Evolutionary conservation across 2,329 filamentous ascomycete species (phyloP), one percentile per base, ranked within the genome.

Genomic region (Lachnellula subtilissima): DNA sequence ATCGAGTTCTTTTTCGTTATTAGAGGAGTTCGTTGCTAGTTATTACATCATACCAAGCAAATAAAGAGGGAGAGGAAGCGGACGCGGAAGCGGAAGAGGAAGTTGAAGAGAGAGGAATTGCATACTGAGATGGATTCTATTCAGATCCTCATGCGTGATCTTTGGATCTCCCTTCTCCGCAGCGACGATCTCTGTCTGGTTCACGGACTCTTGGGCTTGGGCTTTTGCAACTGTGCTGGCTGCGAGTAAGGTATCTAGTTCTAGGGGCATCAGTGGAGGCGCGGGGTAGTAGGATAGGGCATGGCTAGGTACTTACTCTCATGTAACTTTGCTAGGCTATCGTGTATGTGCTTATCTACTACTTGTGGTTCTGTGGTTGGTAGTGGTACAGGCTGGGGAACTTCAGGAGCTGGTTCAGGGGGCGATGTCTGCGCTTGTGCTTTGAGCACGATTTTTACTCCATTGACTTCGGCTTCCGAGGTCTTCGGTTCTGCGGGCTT

Each of bases 51-150:
- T 25, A 25, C 5, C 25, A 25, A 25, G 25, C 11, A 19, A 2
- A 19, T 19, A 19, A 19, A 19, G 19, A 19, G 19, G 19, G 2
- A 19, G 19, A 19, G 19, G 19, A 19, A 19, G 19, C 19, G 19
- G 19, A 19, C 19, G 19, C 19, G 19, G 19, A 19, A 19, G 19
- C 19, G 19, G 19, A 19, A 19, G 19, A 19, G 19, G 19, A 19
- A 19, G 19, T 19, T n/a, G n/a, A n/a, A n/a, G n/a, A n/a, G 8
- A 37, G 15, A 37, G 36, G 36, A 11, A 39, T 14, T 39, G 36
- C 36, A 25, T 56, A 56, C 54, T 56, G 12, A 37, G 25, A 53
- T 56, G 54, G 22, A 56, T 46, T 5, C 36, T 37, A 32, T 51
- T 40, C 17, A 55, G 28, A 40, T 55, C 48, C 11, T 46, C 15